phyloP scores from a whole-genome alignment of 2,329 filamentous ascomycete species.

The Lithohypha guttulata region DNA sequence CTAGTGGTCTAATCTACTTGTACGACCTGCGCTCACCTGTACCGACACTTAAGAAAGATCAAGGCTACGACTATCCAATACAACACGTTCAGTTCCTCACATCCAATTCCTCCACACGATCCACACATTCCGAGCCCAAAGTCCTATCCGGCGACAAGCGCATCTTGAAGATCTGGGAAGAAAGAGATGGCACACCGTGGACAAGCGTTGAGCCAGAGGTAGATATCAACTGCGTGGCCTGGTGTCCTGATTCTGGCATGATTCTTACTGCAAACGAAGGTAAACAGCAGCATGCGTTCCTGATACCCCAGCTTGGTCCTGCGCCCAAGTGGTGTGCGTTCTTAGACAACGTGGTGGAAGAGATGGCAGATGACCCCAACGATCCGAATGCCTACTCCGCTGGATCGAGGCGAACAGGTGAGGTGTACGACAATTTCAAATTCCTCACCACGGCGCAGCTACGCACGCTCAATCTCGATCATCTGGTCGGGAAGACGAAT shows the following conservation, averaged over 20 bases:
- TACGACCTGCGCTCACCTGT: slow-evolving; percentile 85
- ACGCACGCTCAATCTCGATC: slow-evolving; percentile 71
- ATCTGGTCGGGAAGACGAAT: slow-evolving; percentile 82
- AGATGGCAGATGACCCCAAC: slow-evolving; percentile 78
- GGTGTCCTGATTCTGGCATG: slow-evolving; percentile 89
- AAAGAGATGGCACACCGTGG: slow-evolving; percentile 73
- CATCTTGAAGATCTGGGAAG: slow-evolving; percentile 96
- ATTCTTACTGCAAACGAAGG: slow-evolving; percentile 94
- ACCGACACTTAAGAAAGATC: slow-evolving; percentile 81
- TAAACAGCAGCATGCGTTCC: slow-evolving; percentile 86
- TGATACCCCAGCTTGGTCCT: slow-evolving; percentile 84
- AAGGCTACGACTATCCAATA: slow-evolving; percentile 88
- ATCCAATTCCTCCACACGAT: slow-evolving; percentile 57
- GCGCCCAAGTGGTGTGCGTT: slow-evolving; percentile 94
- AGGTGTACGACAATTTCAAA: slow-evolving; percentile 98
- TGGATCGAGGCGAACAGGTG: slow-evolving; percentile 46
- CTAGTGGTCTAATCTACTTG: slow-evolving; percentile 73
- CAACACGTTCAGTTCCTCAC: slow-evolving; percentile 64
- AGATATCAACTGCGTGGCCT: slow-evolving; percentile 87
- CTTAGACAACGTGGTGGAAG: slow-evolving; percentile 93
- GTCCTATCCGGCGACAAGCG: slow-evolving; percentile 86
- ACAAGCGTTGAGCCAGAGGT: slow-evolving; percentile 91
- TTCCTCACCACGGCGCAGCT: slow-evolving; percentile 86
- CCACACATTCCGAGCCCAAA: slow-evolving; percentile 58
- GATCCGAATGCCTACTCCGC: slow-evolving; percentile 47